phyloP scores from a whole-genome alignment of 1,139 yeast genomes.

The Pichia sp. region DNA sequence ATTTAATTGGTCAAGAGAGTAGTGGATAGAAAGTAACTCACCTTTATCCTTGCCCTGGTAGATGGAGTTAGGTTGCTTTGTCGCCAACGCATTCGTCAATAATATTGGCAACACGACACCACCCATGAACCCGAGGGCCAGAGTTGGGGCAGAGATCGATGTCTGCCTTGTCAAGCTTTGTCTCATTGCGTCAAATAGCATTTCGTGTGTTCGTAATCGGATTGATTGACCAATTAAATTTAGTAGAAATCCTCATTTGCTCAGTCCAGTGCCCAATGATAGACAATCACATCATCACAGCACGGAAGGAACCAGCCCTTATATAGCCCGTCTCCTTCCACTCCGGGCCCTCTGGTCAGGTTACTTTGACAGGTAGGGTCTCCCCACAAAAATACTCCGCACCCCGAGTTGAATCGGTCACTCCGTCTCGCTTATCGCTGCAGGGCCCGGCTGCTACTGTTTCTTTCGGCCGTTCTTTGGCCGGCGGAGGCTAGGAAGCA shows the following conservation, averaged over 20 bases:
- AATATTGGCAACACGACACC: slow-evolving; percentile 21
- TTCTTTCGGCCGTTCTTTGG: not conserved
- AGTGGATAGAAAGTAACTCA: slow-evolving; percentile 17
- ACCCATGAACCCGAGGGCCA: slow-evolving; percentile 22
- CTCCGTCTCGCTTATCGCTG: not conserved
- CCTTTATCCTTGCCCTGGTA: slow-evolving; percentile 17
- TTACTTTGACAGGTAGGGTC: not conserved
- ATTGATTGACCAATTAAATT: not conserved
- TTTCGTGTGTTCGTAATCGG: not conserved
- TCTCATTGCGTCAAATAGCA: slow-evolving; percentile 18
- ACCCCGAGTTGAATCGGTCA: not conserved
- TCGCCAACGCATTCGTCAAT: slow-evolving; percentile 17
- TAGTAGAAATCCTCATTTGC: too few species aligned
- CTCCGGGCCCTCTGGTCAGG: not conserved
- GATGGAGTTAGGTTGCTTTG: slow-evolving; percentile 12
- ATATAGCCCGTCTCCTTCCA: not conserved
- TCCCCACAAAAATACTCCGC: slow-evolving; percentile 7
- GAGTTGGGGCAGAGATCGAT: slow-evolving; percentile 16
- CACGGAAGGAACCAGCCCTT: not conserved
- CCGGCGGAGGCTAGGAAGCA: not conserved
- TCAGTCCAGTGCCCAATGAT: too few species aligned
- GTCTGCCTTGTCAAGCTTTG: slow-evolving; percentile 12
- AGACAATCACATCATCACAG: too few species aligned
- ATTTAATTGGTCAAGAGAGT: slow-evolving; percentile 11
- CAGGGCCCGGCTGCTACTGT: not conserved